Percentiles rank a stretch among this genome's conserved stretches.
Evolutionary conservation across 805 yeast genomes (phyloP).

Genomic region (Lipomyces sp.): DNA sequence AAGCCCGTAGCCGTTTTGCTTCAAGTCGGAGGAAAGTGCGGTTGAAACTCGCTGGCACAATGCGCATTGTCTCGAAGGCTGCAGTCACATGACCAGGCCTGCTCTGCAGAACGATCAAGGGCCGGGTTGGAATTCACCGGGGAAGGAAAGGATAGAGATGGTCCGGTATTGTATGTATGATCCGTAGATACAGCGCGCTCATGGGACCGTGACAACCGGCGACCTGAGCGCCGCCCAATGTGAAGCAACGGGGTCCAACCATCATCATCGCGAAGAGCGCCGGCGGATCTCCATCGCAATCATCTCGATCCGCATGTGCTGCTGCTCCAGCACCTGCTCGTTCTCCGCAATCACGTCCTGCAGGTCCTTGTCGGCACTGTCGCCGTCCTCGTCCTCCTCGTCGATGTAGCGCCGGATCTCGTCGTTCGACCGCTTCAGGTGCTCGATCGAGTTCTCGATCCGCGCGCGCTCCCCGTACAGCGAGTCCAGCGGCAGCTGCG

Average conservation of each 20-base stretch:
- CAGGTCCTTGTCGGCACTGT: slow-evolving; percentile 11
- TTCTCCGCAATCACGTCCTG: slow-evolving; percentile 24
- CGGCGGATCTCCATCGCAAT: slow-evolving; percentile 5
- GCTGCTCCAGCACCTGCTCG: slow-evolving; percentile 13
- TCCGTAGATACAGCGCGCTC: no score
- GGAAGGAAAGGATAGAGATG: no score
- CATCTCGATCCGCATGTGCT: slow-evolving; percentile 12
- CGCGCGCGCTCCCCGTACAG: slow-evolving; percentile 30
- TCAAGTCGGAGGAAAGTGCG: no score
- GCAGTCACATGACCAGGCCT: no score
- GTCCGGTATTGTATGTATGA: no score
- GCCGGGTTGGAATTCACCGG: no score
- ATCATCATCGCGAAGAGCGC: slow-evolving; percentile 3
- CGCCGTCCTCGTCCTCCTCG: slow-evolving; percentile 24
- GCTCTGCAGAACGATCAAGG: no score
- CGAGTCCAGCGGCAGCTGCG: slow-evolving; percentile 21
- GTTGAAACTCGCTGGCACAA: no score
- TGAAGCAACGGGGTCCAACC: neutral
- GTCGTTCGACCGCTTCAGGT: slow-evolving; percentile 34
- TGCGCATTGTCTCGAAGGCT: no score
- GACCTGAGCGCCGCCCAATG: no score
- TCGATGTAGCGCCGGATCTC: slow-evolving; percentile 29
- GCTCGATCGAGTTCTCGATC: slow-evolving; percentile 34
- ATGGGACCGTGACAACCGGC: no score
- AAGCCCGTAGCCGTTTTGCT: no score